These are phyloP conservation scores for Lachancea fermentati DNA, from an alignment of 805 yeast genomes.

Conservation along the genomic window DNA sequence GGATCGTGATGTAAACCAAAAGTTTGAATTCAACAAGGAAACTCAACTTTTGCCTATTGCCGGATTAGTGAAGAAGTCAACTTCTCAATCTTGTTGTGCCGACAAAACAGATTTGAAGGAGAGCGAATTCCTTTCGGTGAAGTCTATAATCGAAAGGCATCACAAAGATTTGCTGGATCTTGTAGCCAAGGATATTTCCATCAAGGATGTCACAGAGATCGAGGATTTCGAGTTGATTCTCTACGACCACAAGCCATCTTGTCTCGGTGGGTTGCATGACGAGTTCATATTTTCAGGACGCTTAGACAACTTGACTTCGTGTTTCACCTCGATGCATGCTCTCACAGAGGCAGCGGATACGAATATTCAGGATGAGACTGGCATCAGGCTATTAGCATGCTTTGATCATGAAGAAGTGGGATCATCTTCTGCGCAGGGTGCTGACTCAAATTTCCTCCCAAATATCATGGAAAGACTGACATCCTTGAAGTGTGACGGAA, in stretches of 20 bases:
- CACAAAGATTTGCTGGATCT: constrained; percentile 61
- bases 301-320: constrained; percentile 83
- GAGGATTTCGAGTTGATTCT: constrained; percentile 87
- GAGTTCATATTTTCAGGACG: constrained; percentile 92
- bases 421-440: constrained; percentile 92
- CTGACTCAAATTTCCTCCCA: constrained; percentile 85
- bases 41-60: constrained; percentile 82
- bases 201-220: constrained; percentile 46
- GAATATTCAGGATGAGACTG: constrained; percentile 41
- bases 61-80: constrained; percentile 41
- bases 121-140: constrained; percentile 59
- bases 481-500: constrained; percentile 37
- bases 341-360: constrained; percentile 48
- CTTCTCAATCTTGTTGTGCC: constrained; percentile 40
- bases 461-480: constrained; percentile 69
- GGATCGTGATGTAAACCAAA: constrained; percentile 65
- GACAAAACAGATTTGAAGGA: constrained; percentile 42
- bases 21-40: constrained; percentile 87
- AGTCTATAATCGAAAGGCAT: constrained; percentile 67
- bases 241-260: constrained; percentile 78
- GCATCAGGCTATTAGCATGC: constrained; percentile 69
- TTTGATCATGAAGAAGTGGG: constrained; percentile 98
- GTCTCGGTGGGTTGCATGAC: constrained; percentile 81
- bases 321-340: constrained; percentile 74
- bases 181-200: constrained; percentile 59